Evolutionary conservation across 768 basidiomycete species (phyloP).

Genomic region (Suillus subalutaceus): DNA sequence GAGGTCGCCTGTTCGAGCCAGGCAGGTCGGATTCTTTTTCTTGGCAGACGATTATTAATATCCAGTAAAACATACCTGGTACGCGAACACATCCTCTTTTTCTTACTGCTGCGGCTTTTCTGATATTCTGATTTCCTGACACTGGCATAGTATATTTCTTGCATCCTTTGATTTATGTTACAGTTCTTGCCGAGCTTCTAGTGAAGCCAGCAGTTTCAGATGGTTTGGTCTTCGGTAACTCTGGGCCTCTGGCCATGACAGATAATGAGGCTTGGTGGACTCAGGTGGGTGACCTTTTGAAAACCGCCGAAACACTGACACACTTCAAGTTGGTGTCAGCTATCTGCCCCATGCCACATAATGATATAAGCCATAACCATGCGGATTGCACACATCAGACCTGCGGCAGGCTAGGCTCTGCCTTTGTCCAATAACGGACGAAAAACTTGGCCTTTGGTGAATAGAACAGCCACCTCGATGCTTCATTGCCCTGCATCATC

Average conservation of each 20-base stretch:
- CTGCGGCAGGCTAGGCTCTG: no score
- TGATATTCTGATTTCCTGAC: neutral
- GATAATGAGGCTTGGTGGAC: neutral
- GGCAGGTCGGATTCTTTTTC: conserved; percentile 50
- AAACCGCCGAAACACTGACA: neutral
- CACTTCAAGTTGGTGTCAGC: neutral
- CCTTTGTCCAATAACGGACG: no score
- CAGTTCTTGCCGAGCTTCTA: neutral
- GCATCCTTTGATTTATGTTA: neutral
- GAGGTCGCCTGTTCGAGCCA: conserved; percentile 66
- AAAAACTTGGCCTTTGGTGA: no score
- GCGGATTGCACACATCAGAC: neutral
- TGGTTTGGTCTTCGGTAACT: neutral
- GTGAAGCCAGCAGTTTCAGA: no score
- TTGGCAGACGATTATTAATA: neutral
- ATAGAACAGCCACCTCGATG: neutral
- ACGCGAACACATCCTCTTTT: neutral
- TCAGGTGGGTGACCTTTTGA: neutral
- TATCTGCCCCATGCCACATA: neutral
- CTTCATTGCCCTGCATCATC: neutral
- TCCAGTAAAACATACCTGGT: no score
- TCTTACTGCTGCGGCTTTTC: neutral
- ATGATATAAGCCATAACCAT: neutral
- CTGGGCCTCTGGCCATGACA: neutral
- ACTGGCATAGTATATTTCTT: neutral